Base-by-base conservation (phyloP, 805 yeast species). In the Ogataea populi-albae region DNA sequence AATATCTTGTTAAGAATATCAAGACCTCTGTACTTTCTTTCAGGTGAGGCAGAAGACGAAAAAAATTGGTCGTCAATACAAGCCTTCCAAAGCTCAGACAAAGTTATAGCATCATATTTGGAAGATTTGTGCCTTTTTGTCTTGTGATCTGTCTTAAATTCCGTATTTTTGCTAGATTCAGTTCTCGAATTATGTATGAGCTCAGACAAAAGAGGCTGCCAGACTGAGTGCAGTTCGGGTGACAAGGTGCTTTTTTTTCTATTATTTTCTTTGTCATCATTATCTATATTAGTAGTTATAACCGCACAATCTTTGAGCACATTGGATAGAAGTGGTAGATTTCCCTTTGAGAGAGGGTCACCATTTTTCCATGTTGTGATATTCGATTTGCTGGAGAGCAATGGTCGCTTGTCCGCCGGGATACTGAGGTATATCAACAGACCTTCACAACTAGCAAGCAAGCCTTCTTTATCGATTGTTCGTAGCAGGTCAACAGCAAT, bases 11-110 rank as follows among this genome's bases (percentile, higher is more conserved):
- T 68, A 42, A 89, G 77, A 8, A 88, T 72, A 47, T 84, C 84
- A 49, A 89, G 77, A 0, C 96, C 98, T 74, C 86, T 75, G 58
- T 72, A 85, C 57, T 89, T 91, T 38, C 96, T 69, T 57, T 89
- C 97, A 21, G 81, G 75, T 1, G 96, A 87, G 0, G 96, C 70
- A 45, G 80, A 77, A 23, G 76, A 77, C 4, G 85, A 68, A 48
- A 91, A 89, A 41, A 85, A 75, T 4, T 83, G 73, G 49, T 87
- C 93, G 54, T 91, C 97, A 11, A 91, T 74, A 5, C 78, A 79
- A 3, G 71, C 65, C 47, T 77, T 75, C 95, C 95, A 88, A 57
- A 91, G 88, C 35, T 85, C 93, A 6, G 65, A 57, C 26, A 77
- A 53, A 3, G 66, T 57, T 18, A 76, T 57, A 17, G 32, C 21